Evolutionary conservation across 2,329 filamentous ascomycete species (phyloP), one percentile per base, ranked within the genome.

Genomic region (Colletotrichum tofieldiae): DNA sequence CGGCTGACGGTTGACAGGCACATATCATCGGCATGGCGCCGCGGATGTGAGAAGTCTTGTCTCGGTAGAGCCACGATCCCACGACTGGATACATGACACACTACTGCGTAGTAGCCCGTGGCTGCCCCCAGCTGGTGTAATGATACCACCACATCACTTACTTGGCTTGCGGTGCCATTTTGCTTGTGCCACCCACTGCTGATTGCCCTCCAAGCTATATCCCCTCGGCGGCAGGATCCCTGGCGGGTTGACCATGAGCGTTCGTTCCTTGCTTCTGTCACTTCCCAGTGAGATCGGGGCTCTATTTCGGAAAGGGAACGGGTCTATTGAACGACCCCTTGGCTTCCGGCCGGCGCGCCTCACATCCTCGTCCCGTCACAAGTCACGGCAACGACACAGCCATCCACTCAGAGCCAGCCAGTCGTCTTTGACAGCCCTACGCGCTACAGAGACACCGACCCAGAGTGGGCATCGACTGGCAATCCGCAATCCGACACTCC

Each of bases 361-460:
- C 29, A 64, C 52, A 20, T 59, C 41, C 20, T 59, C 54, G 35
- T 55, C 56, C 69, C 69, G 65, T 68, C 65, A 61, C 32, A 71
- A 61, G 16, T 67, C 56, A 43, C 43, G 56, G 68, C 49, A 39
- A 60, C 67, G 39, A 45, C 39, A 51, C 41, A n/a, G 29, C 35
- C 26, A 43, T 52, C 49, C n/a, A 54, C 35, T 23, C 26, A 56
- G 20, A 65, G 62, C 29, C 26, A 35, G 51, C 39, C 37, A 56
- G 14, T 37, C 26, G n/a, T 58, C 55, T 37, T 23, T 64, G 37
- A 43, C 59, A 69, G 65, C 70, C 70, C 47, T 70, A 72, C 56
- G 47, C 18, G 47, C 18, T 51, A 61, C 23, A 37, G 32, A 23
- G 51, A 56, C 29, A 51, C 39, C 45, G 39, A 6, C 61, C 61